Percentiles rank a stretch among this genome's conserved stretches.
These are phyloP conservation scores for Suillus subluteus DNA, from an alignment of 768 basidiomycete genomes.

Conservation along the genomic window DNA sequence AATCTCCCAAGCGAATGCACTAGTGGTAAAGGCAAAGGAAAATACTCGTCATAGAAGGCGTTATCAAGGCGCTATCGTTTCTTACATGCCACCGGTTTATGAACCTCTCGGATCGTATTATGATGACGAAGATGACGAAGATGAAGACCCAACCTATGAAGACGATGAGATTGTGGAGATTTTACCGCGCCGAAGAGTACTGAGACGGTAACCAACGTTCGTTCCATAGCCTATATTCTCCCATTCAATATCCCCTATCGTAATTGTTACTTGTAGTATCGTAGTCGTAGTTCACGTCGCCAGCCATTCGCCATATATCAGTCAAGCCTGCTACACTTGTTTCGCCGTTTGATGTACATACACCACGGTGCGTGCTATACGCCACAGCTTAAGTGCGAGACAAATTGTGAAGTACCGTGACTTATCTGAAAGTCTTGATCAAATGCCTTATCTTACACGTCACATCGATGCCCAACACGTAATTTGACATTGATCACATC, in stretches of 20 bases:
- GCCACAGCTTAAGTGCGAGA: neutral
- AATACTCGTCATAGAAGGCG: slow-evolving; percentile 12
- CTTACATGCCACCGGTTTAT: neutral
- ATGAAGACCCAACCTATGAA: slow-evolving; percentile 13
- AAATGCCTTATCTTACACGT: neutral
- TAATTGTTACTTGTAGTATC: slow-evolving; percentile 2
- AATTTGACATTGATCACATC: slow-evolving; percentile 2
- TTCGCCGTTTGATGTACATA: neutral
- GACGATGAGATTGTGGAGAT: slow-evolving; percentile 10
- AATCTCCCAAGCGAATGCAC: slow-evolving; percentile 19
- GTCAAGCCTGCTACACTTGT: neutral
- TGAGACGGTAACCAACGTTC: neutral
- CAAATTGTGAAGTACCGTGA: neutral
- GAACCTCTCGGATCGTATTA: neutral
- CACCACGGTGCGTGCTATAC: too few relatives aligned
- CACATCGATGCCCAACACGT: slow-evolving; percentile 3
- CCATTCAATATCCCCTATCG: neutral
- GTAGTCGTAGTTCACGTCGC: neutral
- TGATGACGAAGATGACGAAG: slow-evolving; percentile 16
- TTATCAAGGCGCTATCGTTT: neutral
- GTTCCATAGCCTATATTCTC: neutral
- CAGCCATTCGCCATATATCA: neutral
- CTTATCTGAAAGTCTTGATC: neutral
- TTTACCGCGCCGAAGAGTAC: neutral
- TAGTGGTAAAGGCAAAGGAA: slow-evolving; percentile 24